Percentiles rank a stretch among this genome's conserved stretches.
These are phyloP conservation scores for Apiotrichum gamsii DNA, from an alignment of 1,284 basidiomycete genomes.

Conservation along the genomic window DNA sequence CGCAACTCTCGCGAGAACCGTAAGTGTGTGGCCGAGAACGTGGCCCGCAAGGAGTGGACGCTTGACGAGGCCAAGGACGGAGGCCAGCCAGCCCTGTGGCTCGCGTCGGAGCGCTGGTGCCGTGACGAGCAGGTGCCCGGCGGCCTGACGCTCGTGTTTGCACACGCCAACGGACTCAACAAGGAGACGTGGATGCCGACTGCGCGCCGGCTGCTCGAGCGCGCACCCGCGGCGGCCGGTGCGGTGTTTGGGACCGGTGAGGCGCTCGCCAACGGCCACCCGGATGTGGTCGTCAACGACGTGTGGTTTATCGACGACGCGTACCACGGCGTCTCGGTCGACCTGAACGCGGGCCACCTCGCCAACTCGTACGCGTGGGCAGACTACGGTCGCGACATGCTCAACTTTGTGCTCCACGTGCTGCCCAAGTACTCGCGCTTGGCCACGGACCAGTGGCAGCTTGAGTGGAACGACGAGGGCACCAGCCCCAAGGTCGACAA, in stretches of 20 bases:
- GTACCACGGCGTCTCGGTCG: constrained; percentile 67
- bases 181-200: constrained; percentile 74
- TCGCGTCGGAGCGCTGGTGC: constrained; percentile 19
- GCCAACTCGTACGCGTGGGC: constrained; percentile 37
- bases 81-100: constrained; percentile 45
- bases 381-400: constrained; percentile 45
- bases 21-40: constrained; percentile 4
- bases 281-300: constrained; percentile 55
- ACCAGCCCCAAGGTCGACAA: not conserved
- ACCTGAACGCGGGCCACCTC: constrained; percentile 58
- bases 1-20: constrained; percentile 19
- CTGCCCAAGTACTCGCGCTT: constrained; percentile 38
- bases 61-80: constrained; percentile 9
- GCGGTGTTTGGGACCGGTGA: constrained; percentile 4
- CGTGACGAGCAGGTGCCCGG: constrained; percentile 15
- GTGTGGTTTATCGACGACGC: constrained; percentile 72
- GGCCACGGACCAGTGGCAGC: constrained; percentile 3
- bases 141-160: constrained; percentile 62
- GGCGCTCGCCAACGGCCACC: not conserved
- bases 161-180: constrained; percentile 74
- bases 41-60: constrained; percentile 5
- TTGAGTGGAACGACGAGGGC: constrained; percentile 4
- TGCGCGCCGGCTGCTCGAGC: constrained; percentile 49
- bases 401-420: constrained; percentile 46
- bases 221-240: not conserved